These are phyloP conservation scores for Zymoseptoria crescenta DNA, from an alignment of 2,329 filamentous ascomycete species.

Conservation along the genomic window DNA sequence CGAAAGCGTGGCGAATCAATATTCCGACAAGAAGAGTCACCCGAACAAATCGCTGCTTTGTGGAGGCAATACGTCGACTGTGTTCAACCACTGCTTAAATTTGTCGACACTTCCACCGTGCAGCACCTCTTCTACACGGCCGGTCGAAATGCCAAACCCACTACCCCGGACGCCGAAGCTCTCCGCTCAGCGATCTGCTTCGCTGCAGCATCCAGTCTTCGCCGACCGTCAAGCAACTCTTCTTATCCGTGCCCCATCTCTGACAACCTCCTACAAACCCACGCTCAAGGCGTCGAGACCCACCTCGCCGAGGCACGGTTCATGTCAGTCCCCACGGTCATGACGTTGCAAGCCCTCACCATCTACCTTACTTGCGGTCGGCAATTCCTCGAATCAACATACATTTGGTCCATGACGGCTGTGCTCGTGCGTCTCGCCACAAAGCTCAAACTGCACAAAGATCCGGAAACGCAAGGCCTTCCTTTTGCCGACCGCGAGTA, in stretches of 20 bases:
- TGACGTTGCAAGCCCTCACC: constrained; percentile 12
- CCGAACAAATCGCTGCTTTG: constrained; percentile 8
- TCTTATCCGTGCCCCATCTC: constrained; percentile 2
- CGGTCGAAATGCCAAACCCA: background rate
- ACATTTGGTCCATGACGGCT: constrained; percentile 14
- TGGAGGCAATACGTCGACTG: constrained; percentile 14
- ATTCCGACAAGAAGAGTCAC: background rate
- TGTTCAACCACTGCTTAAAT: constrained; percentile 16
- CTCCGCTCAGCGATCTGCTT: constrained; percentile 16
- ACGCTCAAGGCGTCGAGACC: constrained; percentile 9
- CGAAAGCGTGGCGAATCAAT: background rate
- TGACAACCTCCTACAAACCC: constrained; percentile 5
- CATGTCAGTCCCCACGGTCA: constrained; percentile 11
- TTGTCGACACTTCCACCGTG: constrained; percentile 11
- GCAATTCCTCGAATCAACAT: constrained; percentile 8
- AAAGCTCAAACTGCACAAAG: constrained; percentile 16
- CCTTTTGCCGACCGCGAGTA: constrained; percentile 14
- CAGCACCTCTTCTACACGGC: constrained; percentile 10
- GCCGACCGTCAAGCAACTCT: constrained; percentile 1
- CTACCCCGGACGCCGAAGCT: constrained; percentile 7
- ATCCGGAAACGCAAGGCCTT: constrained; percentile 13
- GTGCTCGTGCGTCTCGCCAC: constrained; percentile 14
- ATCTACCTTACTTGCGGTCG: constrained; percentile 13
- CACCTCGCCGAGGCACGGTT: constrained; percentile 11
- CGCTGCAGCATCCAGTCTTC: constrained; percentile 13